phyloP scores from a whole-genome alignment of 768 basidiomycete genomes.

The Lyophyllum decastes region DNA sequence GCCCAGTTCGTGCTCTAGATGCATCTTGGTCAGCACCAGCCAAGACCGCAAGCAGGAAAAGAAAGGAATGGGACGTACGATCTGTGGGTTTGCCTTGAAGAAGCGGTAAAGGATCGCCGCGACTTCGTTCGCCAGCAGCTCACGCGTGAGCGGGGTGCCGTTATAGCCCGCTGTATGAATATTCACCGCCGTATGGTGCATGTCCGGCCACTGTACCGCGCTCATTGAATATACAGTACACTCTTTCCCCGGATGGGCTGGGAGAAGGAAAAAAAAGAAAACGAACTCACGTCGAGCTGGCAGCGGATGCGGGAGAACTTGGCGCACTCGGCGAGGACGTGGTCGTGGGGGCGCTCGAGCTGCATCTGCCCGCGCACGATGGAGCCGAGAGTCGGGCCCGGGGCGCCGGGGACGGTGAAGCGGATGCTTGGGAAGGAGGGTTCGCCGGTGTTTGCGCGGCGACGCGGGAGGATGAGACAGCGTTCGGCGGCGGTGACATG shows the following conservation, averaged over 20 bases:
- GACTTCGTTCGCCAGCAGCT: background rate
- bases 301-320: background rate
- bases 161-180: background rate
- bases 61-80: background rate
- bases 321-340: constrained; percentile 14
- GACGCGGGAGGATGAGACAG: constrained; percentile 17
- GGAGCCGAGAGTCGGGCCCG: constrained; percentile 22
- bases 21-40: background rate
- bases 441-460: constrained; percentile 9
- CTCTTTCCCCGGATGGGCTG: background rate
- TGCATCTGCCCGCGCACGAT: constrained; percentile 9
- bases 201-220: background rate
- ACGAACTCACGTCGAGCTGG: background rate
- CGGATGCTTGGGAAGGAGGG: constrained; percentile 16
- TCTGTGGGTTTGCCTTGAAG: background rate
- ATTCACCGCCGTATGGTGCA: background rate
- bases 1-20: background rate
- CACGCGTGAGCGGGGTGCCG: background rate
- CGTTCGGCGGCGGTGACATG: background rate
- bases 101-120: background rate
- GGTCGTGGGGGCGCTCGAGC: constrained; percentile 20
- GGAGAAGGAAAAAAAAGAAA: background rate
- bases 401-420: constrained; percentile 23
- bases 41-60: background rate
- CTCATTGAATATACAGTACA: background rate